Conservation (phyloP, 1,284 basidiomycete species). For the Ustilago xerochloae region DNA sequence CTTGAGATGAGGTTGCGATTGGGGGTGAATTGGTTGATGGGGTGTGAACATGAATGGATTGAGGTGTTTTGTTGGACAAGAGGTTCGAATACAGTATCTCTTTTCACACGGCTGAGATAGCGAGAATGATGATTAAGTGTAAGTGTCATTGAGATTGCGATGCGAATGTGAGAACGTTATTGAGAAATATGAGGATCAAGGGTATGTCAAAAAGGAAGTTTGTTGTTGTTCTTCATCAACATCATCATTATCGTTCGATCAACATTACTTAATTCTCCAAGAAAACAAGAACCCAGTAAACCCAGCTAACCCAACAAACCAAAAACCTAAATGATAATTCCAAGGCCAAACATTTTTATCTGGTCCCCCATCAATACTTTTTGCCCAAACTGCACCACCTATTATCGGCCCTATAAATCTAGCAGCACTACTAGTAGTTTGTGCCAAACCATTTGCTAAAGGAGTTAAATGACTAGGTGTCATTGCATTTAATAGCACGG, state of each 20-base stretch:
- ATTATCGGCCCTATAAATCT: constrained; percentile 69
- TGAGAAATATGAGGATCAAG: too few relatives aligned
- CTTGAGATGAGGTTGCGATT: neutral
- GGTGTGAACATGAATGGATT: too few relatives aligned
- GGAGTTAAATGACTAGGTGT: constrained; percentile 69
- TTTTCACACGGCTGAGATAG: too few relatives aligned
- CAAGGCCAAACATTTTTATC: constrained; percentile 55
- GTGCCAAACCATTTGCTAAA: constrained; percentile 70
- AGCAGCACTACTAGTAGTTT: constrained; percentile 68
- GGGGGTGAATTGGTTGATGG: too few relatives aligned
- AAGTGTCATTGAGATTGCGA: too few relatives aligned
- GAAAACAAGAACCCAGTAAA: constrained; percentile 56
- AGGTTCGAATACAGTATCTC: too few relatives aligned
- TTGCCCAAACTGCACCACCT: constrained; percentile 66
- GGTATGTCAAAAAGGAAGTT: too few relatives aligned
- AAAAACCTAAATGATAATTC: constrained; percentile 65
- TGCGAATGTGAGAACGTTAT: neutral
- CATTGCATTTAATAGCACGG: constrained; percentile 69
- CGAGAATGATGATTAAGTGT: too few relatives aligned
- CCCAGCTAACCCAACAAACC: constrained; percentile 58
- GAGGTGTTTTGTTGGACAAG: too few relatives aligned
- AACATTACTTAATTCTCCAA: constrained; percentile 40
- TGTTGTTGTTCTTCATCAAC: too few relatives aligned
- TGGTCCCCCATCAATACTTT: constrained; percentile 56
- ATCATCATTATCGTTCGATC: neutral